phyloP scores from a whole-genome alignment of 345 rosid species.

The Gossypium anomalum region DNA sequence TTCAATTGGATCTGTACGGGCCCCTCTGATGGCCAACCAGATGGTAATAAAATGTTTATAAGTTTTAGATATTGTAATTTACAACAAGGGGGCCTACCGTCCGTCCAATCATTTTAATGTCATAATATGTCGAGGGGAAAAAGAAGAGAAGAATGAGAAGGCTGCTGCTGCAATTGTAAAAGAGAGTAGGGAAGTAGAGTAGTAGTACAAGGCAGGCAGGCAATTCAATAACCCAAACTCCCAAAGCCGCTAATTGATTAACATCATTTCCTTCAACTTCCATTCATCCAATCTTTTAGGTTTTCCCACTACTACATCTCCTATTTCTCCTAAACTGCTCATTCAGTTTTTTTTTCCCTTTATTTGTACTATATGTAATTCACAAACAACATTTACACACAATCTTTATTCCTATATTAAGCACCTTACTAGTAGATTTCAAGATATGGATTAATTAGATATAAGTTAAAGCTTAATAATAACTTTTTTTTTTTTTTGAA shows the following conservation, averaged over 20 bases:
- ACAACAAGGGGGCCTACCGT: background rate
- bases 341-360: too few relatives aligned
- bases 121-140: background rate
- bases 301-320: background rate
- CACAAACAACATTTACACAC: too few relatives aligned
- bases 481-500: too few relatives aligned
- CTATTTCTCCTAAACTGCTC: too few relatives aligned
- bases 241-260: background rate
- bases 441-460: too few relatives aligned
- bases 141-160: background rate
- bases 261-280: background rate
- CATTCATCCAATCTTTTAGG: background rate
- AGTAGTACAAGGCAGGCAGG: too few relatives aligned
- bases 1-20: slow-evolving; percentile 7
- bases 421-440: too few relatives aligned
- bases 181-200: too few relatives aligned
- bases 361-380: too few relatives aligned
- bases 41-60: background rate
- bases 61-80: background rate
- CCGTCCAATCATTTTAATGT: background rate
- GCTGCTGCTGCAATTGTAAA: background rate
- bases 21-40: background rate
- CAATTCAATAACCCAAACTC: background rate
- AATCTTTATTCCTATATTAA: too few relatives aligned
- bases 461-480: too few relatives aligned